Evolutionary conservation across 2,329 filamentous ascomycete species (phyloP), one percentile per base, ranked within the genome.

Genomic region (Nothomitra cinnamomea): DNA sequence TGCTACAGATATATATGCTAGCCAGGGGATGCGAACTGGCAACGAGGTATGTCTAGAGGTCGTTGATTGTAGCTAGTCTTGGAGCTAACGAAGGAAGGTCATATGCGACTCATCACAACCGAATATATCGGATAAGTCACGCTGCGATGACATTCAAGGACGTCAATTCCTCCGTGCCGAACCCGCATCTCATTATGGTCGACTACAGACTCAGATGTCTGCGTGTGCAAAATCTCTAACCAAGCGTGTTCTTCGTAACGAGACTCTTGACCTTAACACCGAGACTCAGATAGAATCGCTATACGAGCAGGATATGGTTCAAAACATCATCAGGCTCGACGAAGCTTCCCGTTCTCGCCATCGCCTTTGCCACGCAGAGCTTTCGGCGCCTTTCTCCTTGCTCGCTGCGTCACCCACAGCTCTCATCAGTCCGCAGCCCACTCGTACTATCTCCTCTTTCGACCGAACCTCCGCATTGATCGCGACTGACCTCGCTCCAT

Each of bases 401-500:
- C 68, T 82, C 40, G 72, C 72, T 54, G 65, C 66, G 35, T 56
- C 63, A 6, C 62, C 65, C 28, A 17, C 15, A 35, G 19, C 22
- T 38, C 22, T 38, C 51, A 17, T 50, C 1, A 68, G 72, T 0
- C 74, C 75, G 28, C 75, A 73, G 57, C 61, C 65, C 1, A 62
- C 53, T 49, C 56, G 63, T 15, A 58, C 61, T 38, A 57, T 61
- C 6, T 89, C 86, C 0, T 79, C 83, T 0, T 87, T 95, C 58
- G 87, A 95, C 60, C 79, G 85, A 43, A 79, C 80, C 0, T 69
- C 84, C 60, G 65, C 67, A 0, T 71, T 82, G 19, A 78, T 95
- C 32, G 74, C 78, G 0, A 70, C 82, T 12, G 92, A 98, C 58
- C 72, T 96, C 1, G 89, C 88, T 0, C 92, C 94, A 0, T 96